Percentiles rank a stretch among this genome's conserved stretches.
Evolutionary conservation across 208 protist genomes (phyloP).

Genomic region (Tritrichomonas foetus): DNA sequence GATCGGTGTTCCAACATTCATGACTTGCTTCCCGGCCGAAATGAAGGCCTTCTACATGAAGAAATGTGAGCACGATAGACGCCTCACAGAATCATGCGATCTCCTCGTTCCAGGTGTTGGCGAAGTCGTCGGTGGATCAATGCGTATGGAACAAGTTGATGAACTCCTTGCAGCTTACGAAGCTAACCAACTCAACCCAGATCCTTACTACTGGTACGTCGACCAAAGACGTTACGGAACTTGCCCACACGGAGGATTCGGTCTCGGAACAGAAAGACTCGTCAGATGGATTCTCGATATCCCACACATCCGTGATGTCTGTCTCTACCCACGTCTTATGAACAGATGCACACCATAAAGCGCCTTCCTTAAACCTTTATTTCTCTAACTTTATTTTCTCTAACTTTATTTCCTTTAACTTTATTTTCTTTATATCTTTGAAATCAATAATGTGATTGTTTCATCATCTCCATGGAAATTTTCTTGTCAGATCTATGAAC

Average conservation of each 20-base stretch:
- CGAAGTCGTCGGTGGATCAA: constrained; percentile 95
- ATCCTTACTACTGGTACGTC: constrained; percentile 93
- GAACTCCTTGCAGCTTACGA: constrained; percentile 81
- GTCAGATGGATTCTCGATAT: constrained; percentile 75
- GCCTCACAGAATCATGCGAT: constrained; percentile 67
- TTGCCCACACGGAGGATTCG: constrained; percentile 91
- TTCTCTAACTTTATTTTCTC: too few species aligned
- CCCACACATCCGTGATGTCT: constrained; percentile 87
- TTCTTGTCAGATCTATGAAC: too few species aligned
- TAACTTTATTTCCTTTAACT: too few species aligned
- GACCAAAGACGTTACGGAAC: constrained; percentile 93
- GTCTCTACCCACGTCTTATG: constrained; percentile 87
- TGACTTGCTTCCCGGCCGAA: constrained; percentile 86
- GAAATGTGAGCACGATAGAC: constrained; percentile 51
- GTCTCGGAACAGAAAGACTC: constrained; percentile 82
- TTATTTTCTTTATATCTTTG: too few species aligned
- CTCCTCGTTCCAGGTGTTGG: constrained; percentile 92
- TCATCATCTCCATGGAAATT: too few species aligned
- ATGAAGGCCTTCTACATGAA: constrained; percentile 99
- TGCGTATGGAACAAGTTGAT: constrained; percentile 84
- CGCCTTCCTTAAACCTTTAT: too few species aligned
- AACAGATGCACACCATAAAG: constrained; percentile 82
- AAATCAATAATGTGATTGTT: too few species aligned
- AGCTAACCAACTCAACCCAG: constrained; percentile 79
- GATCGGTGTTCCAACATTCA: constrained; percentile 87